A percentile compares a stretch with the other conserved stretches of the same genome.
phyloP scores from a whole-genome alignment of 23 red algal genomes.

The Chondrus crispus region DNA sequence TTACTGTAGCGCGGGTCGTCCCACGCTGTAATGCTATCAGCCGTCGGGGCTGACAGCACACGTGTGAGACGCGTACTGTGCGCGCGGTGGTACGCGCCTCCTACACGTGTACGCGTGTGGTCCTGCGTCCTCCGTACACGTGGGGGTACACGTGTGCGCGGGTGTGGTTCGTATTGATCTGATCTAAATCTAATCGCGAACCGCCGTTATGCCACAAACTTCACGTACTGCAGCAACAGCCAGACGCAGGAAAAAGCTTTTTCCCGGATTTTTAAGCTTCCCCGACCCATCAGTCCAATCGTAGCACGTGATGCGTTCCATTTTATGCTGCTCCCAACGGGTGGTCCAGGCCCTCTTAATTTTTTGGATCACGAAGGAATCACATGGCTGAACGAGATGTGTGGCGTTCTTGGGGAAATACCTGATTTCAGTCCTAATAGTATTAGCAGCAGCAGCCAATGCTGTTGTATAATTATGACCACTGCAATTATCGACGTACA shows the following conservation, averaged over 20 bases:
- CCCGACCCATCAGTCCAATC: background rate
- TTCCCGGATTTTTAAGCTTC: background rate
- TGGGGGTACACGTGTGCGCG: no score
- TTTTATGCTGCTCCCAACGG: background rate
- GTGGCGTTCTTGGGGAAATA: background rate
- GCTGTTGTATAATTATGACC: background rate
- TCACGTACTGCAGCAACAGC: background rate
- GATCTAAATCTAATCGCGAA: no score
- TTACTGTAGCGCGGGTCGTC: no score
- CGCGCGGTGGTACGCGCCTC: no score
- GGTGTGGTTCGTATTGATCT: no score
- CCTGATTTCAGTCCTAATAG: background rate
- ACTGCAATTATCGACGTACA: background rate
- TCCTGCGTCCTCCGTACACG: no score
- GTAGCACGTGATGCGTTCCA: background rate
- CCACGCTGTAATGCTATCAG: no score
- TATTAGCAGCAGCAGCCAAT: background rate
- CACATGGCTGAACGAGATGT: background rate
- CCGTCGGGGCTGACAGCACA: no score
- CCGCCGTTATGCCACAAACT: no score
- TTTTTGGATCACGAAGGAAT: conserved; percentile 4
- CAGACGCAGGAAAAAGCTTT: background rate
- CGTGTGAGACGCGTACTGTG: no score
- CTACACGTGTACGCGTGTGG: no score
- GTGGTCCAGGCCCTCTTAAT: background rate